Evolutionary conservation across 108 stramenopile genomes (phyloP).

Genomic region (Cyclotella sp.): DNA sequence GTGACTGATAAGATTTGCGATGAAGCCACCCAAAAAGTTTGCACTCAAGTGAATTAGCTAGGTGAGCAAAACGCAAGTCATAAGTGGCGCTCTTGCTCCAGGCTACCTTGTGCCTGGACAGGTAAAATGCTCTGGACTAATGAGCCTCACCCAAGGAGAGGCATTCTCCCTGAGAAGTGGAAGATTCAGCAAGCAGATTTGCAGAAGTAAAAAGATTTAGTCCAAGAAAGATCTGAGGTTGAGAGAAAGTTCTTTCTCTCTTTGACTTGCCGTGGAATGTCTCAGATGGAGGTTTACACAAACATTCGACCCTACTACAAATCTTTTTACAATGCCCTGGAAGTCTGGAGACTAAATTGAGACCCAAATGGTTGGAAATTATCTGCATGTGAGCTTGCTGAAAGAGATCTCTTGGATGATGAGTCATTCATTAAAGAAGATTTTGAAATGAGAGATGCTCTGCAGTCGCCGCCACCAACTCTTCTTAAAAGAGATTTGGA

Average conservation of each 20-base stretch:
- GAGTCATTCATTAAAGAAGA: too few relatives aligned
- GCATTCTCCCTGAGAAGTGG: slow-evolving; percentile 12
- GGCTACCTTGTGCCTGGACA: slow-evolving; percentile 13
- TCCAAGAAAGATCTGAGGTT: neutral
- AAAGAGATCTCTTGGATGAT: neutral
- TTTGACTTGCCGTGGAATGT: slow-evolving; percentile 4
- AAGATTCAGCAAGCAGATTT: neutral
- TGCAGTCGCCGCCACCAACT: neutral
- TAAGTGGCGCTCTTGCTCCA: slow-evolving; percentile 3
- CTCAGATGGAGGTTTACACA: neutral
- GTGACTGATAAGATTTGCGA: slow-evolving; percentile 1
- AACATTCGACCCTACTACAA: slow-evolving; percentile 9
- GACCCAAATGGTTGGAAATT: slow-evolving; percentile 4
- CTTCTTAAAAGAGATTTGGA: neutral
- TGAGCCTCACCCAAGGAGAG: slow-evolving; percentile 6
- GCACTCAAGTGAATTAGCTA: neutral
- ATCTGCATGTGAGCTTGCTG: neutral
- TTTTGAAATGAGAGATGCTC: slow-evolving; percentile 1
- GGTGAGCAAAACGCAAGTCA: slow-evolving; percentile 11
- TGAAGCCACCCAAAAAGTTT: neutral
- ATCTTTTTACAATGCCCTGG: slow-evolving; percentile 14
- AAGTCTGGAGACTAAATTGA: slow-evolving; percentile 12
- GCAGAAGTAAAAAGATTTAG: neutral
- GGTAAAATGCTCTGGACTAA: slow-evolving; percentile 14
- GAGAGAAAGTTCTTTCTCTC: neutral